Base-by-base conservation (phyloP, 2,329 filamentous ascomycete species). In the Penicillium frequentans region DNA sequence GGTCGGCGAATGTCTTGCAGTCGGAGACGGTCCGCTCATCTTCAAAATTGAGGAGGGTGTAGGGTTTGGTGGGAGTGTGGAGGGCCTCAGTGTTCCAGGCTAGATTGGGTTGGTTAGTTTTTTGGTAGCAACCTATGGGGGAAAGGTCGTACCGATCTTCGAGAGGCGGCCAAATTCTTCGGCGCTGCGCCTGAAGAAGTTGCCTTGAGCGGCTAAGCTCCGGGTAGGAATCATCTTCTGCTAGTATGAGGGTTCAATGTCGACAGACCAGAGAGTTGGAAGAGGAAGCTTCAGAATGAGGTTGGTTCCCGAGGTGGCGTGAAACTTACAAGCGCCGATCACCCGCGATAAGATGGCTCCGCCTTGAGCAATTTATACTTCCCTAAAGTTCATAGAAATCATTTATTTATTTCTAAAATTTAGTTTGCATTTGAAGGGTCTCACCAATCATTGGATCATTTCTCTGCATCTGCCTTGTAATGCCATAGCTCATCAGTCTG, bases 1-100 rank as follows among this genome's bases (percentile, higher is more conserved):
- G 81, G 73, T 99, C 93, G 64, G 88, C 90, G 87, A 98, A 95
- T 63, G 90, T 80, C 73, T 96, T 95, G 65, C 75, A 78, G 47
- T 61, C 62, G 27, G 66, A 64, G 13, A 75, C 70, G 2, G 69
- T 61, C 1, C 62, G 55, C 46, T 73, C 68, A 58, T 77, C 68
- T 68, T 76, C 71, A 53, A 78, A 78, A 54, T 79, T 69, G 46
- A 79, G 70, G 53, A 76, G 68, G 39, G 68, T 59, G 58, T 72
- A 73, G 11, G 75, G 74, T 46, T 75, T 77, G 14, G 70, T 75
- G 5, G 75, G 74, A 14, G 70, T 72, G 24, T 65, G 59, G 19
- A 73, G 62, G 23, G 60, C 68, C 62, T 79, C 77, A 42, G 71
- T 68, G 57, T 76, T 79, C 69, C 74, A 75, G 24, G 75, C 77